A percentile compares a stretch with the other conserved stretches of the same genome.
phyloP scores from a whole-genome alignment of 2,329 filamentous ascomycete genomes.

The Chrysoporthe deuterocubensis region DNA sequence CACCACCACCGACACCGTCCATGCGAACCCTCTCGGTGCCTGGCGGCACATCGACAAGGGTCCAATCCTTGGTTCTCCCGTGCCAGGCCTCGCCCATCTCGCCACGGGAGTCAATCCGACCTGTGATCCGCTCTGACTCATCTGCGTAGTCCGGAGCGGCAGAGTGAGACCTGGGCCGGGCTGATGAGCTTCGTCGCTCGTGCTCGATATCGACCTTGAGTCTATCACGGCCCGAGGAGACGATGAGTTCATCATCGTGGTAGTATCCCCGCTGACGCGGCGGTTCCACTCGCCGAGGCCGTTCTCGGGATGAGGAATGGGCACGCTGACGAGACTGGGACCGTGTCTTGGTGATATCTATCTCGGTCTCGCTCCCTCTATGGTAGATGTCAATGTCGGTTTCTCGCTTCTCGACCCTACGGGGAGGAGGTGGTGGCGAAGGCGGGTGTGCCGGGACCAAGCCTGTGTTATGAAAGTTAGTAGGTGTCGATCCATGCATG shows the following conservation, averaged over 20 bases:
- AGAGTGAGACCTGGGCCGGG: constrained; percentile 56
- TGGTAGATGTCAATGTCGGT: constrained; percentile 67
- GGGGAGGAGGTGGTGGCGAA: constrained; percentile 53
- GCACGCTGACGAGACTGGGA: constrained; percentile 47
- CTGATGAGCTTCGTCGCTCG: constrained; percentile 38
- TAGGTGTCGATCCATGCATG: too few relatives aligned
- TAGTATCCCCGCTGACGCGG: constrained; percentile 49
- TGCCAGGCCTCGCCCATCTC: constrained; percentile 74
- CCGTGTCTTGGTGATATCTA: constrained; percentile 55
- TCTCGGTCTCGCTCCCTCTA: constrained; percentile 58
- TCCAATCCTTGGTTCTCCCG: constrained; percentile 77
- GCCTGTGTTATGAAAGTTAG: constrained; percentile 41
- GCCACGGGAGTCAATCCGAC: constrained; percentile 61
- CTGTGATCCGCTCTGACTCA: constrained; percentile 66
- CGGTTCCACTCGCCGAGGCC: constrained; percentile 35
- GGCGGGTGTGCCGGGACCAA: constrained; percentile 52
- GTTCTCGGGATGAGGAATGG: constrained; percentile 43
- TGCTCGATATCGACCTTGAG: constrained; percentile 50
- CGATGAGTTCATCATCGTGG: constrained; percentile 68
- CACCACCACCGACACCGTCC: constrained; percentile 77
- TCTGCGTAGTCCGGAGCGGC: constrained; percentile 62
- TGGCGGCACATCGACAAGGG: constrained; percentile 81
- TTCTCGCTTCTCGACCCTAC: constrained; percentile 53
- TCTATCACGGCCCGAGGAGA: constrained; percentile 60
- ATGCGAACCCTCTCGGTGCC: constrained; percentile 82